Evolutionary conservation across 2,329 filamentous ascomycete species (phyloP).

Genomic region (Cladophialophora yegresii): DNA sequence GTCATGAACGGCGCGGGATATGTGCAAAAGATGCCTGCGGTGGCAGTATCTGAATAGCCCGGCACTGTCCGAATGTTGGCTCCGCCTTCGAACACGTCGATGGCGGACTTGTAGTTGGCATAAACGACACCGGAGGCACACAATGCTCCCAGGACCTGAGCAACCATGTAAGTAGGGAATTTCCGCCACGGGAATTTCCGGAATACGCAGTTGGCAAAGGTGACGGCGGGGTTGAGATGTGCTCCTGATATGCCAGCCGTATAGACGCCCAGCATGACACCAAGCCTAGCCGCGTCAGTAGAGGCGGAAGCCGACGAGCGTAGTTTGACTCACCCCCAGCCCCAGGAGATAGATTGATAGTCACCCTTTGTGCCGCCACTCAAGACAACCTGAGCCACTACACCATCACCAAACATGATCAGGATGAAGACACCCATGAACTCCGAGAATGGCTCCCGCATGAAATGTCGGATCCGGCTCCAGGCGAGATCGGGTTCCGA

Average conservation of each 20-base stretch:
- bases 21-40: conserved; percentile 72
- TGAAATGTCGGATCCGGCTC: conserved; percentile 54
- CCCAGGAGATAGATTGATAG: conserved; percentile 57
- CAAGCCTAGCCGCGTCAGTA: conserved; percentile 51
- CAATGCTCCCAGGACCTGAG: conserved; percentile 69
- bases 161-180: conserved; percentile 65
- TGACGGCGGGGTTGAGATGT: conserved; percentile 66
- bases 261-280: conserved; percentile 70
- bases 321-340: conserved; percentile 47
- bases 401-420: conserved; percentile 68
- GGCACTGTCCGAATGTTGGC: conserved; percentile 59
- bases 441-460: conserved; percentile 64
- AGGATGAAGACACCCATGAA: conserved; percentile 70
- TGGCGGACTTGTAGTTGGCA: conserved; percentile 66
- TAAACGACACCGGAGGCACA: conserved; percentile 62
- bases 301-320: conserved; percentile 16
- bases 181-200: conserved; percentile 69
- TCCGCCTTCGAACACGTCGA: conserved; percentile 49
- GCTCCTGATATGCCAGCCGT: conserved; percentile 61
- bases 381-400: conserved; percentile 64
- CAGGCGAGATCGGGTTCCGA: conserved; percentile 48
- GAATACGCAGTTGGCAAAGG: conserved; percentile 61
- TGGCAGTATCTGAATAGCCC: conserved; percentile 55
- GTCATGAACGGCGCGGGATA: conserved; percentile 66
- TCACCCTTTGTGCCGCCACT: conserved; percentile 50